Base-by-base conservation (phyloP, 2,329 filamentous ascomycete genomes). In the Tolypocladium ophioglossoides region DNA sequence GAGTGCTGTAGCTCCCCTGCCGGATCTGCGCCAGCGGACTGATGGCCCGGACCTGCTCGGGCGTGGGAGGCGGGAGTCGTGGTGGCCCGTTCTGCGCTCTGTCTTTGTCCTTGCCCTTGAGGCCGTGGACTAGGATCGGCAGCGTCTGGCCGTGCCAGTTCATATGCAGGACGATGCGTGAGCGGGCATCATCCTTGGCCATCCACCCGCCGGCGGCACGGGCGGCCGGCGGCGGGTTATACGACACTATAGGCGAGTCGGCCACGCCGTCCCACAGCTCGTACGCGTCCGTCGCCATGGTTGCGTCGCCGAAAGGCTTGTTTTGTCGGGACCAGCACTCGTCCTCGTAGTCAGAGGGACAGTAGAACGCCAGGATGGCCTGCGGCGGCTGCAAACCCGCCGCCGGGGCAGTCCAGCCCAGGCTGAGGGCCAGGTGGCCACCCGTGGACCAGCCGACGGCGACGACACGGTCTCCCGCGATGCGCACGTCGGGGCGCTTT, bases 401-500 rank as follows among this genome's bases (percentile, higher is more conserved):
- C 12, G 54, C 22, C 0, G 51, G 39, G 0, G 68, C 56, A 0
- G 72, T 77, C 63, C 65, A 78, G 0, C 56, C 72, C 0, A 74
- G 57, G 0, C 71, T 64, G 67, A 78, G 68, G 1, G 76, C 77
- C 0, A 80, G 63, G 3, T 67, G 64, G 0, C 75, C 78, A 0
- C 76, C 77, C 0, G 70, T 68, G 0, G 76, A 79, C 76, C 76
- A 79, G 0, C 77, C 76, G 0, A 79, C 61, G 1, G 60, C 68
- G 0, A 73, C 71, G 0, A 77, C 64, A 2, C 58, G 63, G 0
- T 70, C 61, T 2, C 62, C 53, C 44, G 68, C 65, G 7, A 63
- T 30, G 0, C 52, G 14, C 1, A 39, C 22, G n/a, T 40, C 50
- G 4, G 22, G 12, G 4, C n/a, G 49, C 9, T 51, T 47, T 16